A percentile compares a stretch with the other conserved stretches of the same genome.
Conservation (phyloP, 2,329 filamentous ascomycete species). For the Pseudogymnoascus sp. region DNA sequence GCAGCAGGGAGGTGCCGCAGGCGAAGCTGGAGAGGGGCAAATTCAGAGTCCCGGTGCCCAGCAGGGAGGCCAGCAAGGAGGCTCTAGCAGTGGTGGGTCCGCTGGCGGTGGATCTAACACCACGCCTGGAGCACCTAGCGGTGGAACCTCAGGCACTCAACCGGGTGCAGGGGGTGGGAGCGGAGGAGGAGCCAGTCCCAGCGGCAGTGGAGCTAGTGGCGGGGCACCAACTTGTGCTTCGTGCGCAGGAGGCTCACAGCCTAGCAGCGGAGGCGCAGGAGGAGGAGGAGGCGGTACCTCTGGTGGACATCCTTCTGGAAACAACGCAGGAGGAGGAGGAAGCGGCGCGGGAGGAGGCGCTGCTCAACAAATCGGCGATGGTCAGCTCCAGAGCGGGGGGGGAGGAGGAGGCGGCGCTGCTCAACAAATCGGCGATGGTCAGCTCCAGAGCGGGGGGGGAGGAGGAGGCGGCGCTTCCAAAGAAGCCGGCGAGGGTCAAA, state of each 20-base stretch:
- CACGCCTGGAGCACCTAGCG: neutral
- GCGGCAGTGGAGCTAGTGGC: neutral
- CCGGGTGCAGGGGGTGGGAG: neutral
- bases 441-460: neutral
- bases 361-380: neutral
- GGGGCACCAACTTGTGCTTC: neutral
- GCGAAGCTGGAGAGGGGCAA: neutral
- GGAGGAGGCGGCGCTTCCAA: neutral
- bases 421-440: neutral
- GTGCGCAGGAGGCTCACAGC: neutral
- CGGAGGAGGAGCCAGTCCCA: neutral
- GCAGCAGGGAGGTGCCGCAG: neutral
- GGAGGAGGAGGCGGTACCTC: neutral
- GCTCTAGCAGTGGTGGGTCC: neutral
- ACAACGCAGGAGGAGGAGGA: too few relatives aligned
- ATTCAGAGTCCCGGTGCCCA: constrained; percentile 27
- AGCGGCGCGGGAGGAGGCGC: neutral
- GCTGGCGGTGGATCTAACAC: neutral
- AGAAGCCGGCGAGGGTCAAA: neutral
- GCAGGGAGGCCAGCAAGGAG: neutral
- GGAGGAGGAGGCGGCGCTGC: neutral
- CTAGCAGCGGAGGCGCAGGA: neutral
- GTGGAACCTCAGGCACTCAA: neutral
- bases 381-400: neutral
- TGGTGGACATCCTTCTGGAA: neutral